Evolutionary conservation across 192 early-diverging fungal genomes (phyloP).

Genomic region (Coemansia sp.): DNA sequence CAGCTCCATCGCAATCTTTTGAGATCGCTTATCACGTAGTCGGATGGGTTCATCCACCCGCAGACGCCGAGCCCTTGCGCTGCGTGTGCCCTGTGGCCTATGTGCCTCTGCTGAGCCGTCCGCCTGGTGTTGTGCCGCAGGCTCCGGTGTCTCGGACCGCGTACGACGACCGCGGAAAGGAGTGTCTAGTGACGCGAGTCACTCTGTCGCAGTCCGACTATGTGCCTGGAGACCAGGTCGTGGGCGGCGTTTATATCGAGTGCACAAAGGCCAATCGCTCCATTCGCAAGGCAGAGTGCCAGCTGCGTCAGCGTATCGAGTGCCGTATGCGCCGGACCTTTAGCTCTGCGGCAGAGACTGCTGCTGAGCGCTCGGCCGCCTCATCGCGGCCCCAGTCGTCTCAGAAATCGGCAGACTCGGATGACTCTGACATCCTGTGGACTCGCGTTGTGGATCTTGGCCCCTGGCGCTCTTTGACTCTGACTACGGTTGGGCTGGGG

Average conservation of each 20-base stretch:
- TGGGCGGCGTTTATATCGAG: conserved; percentile 54
- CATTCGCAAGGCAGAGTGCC: conserved; percentile 46
- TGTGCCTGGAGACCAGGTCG: conserved; percentile 48
- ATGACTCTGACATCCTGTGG: conserved; percentile 55
- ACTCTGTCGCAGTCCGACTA: conserved; percentile 53
- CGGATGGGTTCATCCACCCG: conserved; percentile 20
- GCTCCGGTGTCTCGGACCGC: conserved; percentile 32
- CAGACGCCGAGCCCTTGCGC: conserved; percentile 4
- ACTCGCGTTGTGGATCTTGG: conserved; percentile 39
- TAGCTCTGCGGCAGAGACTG: conserved; percentile 39
- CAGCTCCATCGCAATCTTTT: conserved; percentile 49
- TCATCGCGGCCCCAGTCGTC: conserved; percentile 42
- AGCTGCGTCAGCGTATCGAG: conserved; percentile 51
- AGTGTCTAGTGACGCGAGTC: conserved; percentile 42
- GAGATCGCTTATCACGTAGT: conserved; percentile 50
- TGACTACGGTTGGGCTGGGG: conserved; percentile 36
- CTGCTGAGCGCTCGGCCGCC: conserved; percentile 23
- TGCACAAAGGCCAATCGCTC: conserved; percentile 36
- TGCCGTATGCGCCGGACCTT: conserved; percentile 53
- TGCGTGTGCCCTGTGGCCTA: conserved; percentile 21
- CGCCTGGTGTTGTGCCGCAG: conserved; percentile 20
- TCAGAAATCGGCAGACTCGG: conserved; percentile 33
- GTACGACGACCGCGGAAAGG: conserved; percentile 44
- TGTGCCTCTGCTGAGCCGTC: conserved; percentile 21
- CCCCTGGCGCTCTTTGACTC: conserved; percentile 27